A percentile compares a stretch with the other conserved stretches of the same genome.
phyloP scores from a whole-genome alignment of 169 alveolate genomes.

The Cryptosporidium ryanae region DNA sequence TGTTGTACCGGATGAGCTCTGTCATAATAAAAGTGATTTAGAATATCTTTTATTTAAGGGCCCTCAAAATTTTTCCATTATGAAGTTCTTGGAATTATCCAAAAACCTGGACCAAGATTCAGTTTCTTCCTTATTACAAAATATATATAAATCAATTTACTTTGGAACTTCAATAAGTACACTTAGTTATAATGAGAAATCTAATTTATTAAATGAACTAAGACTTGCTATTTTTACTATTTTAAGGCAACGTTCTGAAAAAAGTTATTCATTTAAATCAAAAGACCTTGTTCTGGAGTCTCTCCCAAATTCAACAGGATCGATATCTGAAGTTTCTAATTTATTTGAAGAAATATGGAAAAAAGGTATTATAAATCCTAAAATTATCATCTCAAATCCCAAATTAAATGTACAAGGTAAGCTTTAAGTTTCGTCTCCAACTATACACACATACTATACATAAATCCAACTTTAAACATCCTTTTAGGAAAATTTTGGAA shows the following conservation, averaged over 20 bases:
- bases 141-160: not conserved
- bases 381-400: constrained; percentile 28
- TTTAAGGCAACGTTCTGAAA: not conserved
- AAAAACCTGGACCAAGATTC: constrained; percentile 9
- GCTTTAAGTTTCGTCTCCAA: not conserved
- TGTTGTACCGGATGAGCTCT: constrained; percentile 43
- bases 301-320: not conserved
- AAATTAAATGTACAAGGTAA: constrained; percentile 35
- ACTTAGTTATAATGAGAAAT: constrained; percentile 1
- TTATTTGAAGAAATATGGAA: not conserved
- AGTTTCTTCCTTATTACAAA: not conserved
- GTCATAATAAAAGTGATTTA: constrained; percentile 11
- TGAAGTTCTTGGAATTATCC: constrained; percentile 11
- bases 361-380: constrained; percentile 35
- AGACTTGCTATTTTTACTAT: constrained; percentile 10
- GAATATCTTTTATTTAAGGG: constrained; percentile 25
- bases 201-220: constrained; percentile 19
- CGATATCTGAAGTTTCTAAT: not conserved
- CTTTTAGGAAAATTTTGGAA: constrained; percentile 69
- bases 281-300: not conserved
- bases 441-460: not conserved
- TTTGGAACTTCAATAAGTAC: not conserved
- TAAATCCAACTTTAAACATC: not conserved
- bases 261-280: not conserved
- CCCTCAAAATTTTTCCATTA: constrained; percentile 48